Evolutionary conservation across 2,329 filamentous ascomycete genomes (phyloP).

Genomic region (Gliomastix tumulicola): DNA sequence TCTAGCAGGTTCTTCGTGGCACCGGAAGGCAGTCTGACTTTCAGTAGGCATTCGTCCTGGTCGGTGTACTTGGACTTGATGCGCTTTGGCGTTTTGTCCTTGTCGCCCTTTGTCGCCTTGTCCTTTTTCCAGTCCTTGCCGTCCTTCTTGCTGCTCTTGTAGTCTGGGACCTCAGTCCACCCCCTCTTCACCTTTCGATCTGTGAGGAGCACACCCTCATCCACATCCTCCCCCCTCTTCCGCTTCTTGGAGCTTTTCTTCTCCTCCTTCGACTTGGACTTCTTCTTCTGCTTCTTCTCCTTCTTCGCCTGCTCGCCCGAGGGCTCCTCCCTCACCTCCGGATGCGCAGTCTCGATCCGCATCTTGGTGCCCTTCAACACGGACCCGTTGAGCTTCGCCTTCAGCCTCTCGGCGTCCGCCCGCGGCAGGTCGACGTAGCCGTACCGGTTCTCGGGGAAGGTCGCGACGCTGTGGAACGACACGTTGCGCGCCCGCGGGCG

Average conservation of each 20-base stretch:
- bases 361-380: slow-evolving; percentile 82
- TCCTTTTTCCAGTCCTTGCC: slow-evolving; percentile 37
- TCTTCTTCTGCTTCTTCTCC: slow-evolving; percentile 28
- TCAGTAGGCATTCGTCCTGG: slow-evolving; percentile 76
- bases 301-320: slow-evolving; percentile 20
- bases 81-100: slow-evolving; percentile 45
- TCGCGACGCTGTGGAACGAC: slow-evolving; percentile 80
- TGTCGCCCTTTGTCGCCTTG: slow-evolving; percentile 47
- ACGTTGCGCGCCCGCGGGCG: slow-evolving; percentile 66
- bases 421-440: slow-evolving; percentile 80
- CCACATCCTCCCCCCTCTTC: slow-evolving; percentile 42
- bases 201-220: slow-evolving; percentile 63
- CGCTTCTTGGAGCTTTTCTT: slow-evolving; percentile 28
- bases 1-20: slow-evolving; percentile 32
- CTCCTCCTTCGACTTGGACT: slow-evolving; percentile 19
- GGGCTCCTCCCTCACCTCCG: slow-evolving; percentile 33
- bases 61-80: slow-evolving; percentile 75
- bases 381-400: slow-evolving; percentile 82
- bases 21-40: slow-evolving; percentile 59
- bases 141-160: slow-evolving; percentile 34
- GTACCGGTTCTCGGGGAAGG: slow-evolving; percentile 85
- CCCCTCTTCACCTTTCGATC: slow-evolving; percentile 80
- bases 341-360: slow-evolving; percentile 72
- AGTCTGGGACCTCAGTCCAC: slow-evolving; percentile 66
- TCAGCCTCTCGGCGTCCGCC: slow-evolving; percentile 82